Conservation (phyloP, 352 stramenopile species). For the Globisporangium alternatum region DNA sequence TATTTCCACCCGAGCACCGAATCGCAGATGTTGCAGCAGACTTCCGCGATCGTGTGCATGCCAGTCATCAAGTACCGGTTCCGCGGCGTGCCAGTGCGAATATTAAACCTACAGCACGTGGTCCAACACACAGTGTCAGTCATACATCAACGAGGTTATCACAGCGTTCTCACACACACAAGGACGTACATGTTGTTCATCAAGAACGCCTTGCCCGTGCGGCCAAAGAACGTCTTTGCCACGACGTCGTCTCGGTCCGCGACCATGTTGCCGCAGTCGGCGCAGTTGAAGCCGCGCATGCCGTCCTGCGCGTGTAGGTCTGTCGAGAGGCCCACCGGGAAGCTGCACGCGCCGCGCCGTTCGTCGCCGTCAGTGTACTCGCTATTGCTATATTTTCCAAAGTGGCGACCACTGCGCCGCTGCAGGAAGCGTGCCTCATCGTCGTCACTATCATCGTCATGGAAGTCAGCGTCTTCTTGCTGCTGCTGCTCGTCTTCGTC, state of each 20-base stretch:
- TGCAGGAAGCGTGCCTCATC: conserved; percentile 1
- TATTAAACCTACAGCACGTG: conserved; percentile 52
- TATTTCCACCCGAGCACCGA: conserved; percentile 85
- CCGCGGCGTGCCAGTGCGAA: conserved; percentile 45
- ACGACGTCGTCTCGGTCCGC: conserved; percentile 67
- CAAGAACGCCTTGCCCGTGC: conserved; percentile 71
- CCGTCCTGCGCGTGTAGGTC: conserved; percentile 46
- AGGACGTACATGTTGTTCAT: conserved; percentile 78
- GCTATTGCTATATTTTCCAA: background rate
- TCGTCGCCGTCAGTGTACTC: background rate
- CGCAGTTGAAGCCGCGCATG: conserved; percentile 59
- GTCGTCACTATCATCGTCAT: conserved; percentile 21
- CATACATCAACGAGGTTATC: conserved; percentile 5
- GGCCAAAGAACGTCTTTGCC: conserved; percentile 77
- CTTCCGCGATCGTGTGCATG: conserved; percentile 76
- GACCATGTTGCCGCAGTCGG: conserved; percentile 59
- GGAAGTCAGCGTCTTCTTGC: conserved; percentile 14
- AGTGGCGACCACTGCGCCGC: background rate
- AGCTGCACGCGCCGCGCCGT: background rate
- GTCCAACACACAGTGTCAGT: background rate
- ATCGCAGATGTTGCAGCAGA: conserved; percentile 59
- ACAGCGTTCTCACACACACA: too few species aligned
- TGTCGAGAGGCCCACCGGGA: conserved; percentile 29
- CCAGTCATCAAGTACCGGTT: conserved; percentile 82
- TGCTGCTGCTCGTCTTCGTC: conserved; percentile 24